Base-by-base conservation (phyloP, 768 basidiomycete genomes). In the Naganishia randhawae region DNA sequence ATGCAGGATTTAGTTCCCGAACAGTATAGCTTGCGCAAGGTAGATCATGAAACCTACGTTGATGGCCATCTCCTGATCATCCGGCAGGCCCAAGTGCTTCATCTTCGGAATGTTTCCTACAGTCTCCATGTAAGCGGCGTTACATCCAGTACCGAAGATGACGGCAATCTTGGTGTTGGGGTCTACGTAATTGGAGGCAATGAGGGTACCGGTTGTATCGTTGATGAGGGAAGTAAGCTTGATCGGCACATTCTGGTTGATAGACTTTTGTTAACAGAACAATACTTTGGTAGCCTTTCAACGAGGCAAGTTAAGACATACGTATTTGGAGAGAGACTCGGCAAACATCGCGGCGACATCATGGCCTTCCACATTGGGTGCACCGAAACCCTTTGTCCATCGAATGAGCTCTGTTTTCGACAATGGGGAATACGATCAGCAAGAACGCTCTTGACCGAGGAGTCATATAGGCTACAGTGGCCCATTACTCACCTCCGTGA, bases 371-470 rank as follows among this genome's bases (percentile, higher is more conserved):
- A 91, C 92, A 76, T 94, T 92, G 5, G 85, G 78, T 0, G 90
- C 90, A 35, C 92, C 92, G 74, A 98, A 98, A 71, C 96, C 96
- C 81, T 99, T 99, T n/a, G 96, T 99, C 96, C 96, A 99, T 19
- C 95, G 89, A 74, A 97, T 92, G 41, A 98, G 87, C 69, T 86
- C 85, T 75, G 64, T 32, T 29, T 6, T 1, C 50, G 14, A 63
- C 29, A 1, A 42, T 50, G 14, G 10, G 25, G 32, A 32, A 17
- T 50, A n/a, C 61, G 29, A 1, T 65, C 55, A 67, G 42, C 27
- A 39, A 2, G 3, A 19, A 31, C 17, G 8, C 3, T 32, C 42
- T 22, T 16, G 27, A 10, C 8, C 31, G 13, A 6, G 31, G 3
- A 29, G 10, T 31, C 14, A 6, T 4, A n/a, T 22, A 22, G n/a